Evolutionary conservation across 2,329 filamentous ascomycete genomes (phyloP).

Genomic region (Aspergillus bombycis): DNA sequence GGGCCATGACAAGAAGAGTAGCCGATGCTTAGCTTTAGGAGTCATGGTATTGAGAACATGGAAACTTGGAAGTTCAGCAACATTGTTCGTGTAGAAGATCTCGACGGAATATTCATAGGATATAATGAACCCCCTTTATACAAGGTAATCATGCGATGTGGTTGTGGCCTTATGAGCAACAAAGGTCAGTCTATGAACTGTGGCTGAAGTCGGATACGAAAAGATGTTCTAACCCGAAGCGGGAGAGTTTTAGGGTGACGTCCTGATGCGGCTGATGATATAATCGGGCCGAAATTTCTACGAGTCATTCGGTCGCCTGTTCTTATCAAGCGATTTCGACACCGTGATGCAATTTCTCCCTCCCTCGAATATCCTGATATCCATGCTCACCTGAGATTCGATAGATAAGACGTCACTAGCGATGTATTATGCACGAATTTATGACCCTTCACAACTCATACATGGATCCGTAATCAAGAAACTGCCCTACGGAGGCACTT

Average conservation of each 20-base stretch:
- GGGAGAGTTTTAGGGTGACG: background rate
- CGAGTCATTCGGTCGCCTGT: background rate
- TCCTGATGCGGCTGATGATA: background rate
- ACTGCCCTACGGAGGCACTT: background rate
- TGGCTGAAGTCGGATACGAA: constrained; percentile 1
- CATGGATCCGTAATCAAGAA: background rate
- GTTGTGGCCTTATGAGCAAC: background rate
- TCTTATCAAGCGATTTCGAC: background rate
- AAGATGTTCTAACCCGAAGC: background rate
- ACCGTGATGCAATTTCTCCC: background rate
- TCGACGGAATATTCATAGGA: background rate
- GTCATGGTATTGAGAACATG: background rate
- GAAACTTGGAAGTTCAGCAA: background rate
- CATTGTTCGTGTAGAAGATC: background rate
- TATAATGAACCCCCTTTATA: background rate
- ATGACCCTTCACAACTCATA: background rate
- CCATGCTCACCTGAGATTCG: no score
- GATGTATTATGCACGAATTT: background rate
- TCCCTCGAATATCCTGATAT: background rate
- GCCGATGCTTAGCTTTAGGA: background rate
- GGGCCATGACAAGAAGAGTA: background rate
- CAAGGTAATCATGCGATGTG: background rate
- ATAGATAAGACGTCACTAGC: background rate
- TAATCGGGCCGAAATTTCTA: background rate
- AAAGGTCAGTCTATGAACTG: background rate